phyloP scores from a whole-genome alignment of 2,329 filamentous ascomycete genomes.

The Phialophora macrospora region DNA sequence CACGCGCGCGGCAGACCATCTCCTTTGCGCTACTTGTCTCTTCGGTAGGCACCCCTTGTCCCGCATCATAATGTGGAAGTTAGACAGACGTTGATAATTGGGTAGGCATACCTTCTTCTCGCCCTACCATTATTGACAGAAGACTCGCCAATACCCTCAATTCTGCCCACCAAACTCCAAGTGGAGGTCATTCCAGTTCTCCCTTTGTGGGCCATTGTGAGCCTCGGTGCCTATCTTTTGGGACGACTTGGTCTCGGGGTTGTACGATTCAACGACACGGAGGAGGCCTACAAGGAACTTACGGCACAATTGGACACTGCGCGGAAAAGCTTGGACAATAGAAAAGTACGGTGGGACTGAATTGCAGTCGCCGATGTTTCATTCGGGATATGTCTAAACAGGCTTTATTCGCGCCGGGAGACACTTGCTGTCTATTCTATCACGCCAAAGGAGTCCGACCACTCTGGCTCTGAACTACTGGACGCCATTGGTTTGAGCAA shows the following conservation, averaged over 20 bases:
- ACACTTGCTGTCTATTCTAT: slow-evolving; percentile 17
- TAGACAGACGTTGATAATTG: slow-evolving; percentile 5
- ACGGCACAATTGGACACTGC: slow-evolving; percentile 73
- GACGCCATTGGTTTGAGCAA: slow-evolving; percentile 59
- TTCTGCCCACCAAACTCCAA: slow-evolving; percentile 39
- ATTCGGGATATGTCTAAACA: background rate
- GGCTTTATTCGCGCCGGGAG: background rate
- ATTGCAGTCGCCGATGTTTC: background rate
- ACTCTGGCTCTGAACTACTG: slow-evolving; percentile 17
- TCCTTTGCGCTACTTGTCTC: slow-evolving; percentile 60
- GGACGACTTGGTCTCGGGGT: slow-evolving; percentile 91
- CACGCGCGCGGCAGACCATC: slow-evolving; percentile 89
- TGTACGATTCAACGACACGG: slow-evolving; percentile 95
- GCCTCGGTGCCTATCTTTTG: slow-evolving; percentile 89
- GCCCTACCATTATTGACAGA: slow-evolving; percentile 38
- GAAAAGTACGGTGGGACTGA: slow-evolving; percentile 52
- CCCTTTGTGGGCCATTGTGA: slow-evolving; percentile 89
- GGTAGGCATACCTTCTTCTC: slow-evolving; percentile 38
- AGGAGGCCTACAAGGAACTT: slow-evolving; percentile 85
- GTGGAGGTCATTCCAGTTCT: slow-evolving; percentile 83
- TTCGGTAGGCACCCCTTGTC: slow-evolving; percentile 24
- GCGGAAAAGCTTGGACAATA: slow-evolving; percentile 49
- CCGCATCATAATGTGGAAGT: background rate
- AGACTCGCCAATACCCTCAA: slow-evolving; percentile 38
- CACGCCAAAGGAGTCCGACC: background rate